A percentile compares a stretch with the other conserved stretches of the same genome.
phyloP scores from a whole-genome alignment of 2,329 filamentous ascomycete genomes.

The Cucurbitaria berberidis region DNA sequence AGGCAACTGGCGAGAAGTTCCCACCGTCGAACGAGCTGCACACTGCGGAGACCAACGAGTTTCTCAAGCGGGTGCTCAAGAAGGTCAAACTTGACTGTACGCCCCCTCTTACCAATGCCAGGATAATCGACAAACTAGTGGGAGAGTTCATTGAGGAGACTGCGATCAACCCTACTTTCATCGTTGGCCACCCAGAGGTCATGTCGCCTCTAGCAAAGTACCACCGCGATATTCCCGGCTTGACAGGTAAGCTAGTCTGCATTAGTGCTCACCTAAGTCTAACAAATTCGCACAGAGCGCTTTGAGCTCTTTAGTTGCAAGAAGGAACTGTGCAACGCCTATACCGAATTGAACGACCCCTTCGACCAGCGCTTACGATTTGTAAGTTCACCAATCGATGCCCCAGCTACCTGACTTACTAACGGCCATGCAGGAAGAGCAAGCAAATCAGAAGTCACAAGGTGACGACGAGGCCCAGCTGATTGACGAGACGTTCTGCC shows the following conservation, averaged over 20 bases:
- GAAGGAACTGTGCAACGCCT: slow-evolving; percentile 96
- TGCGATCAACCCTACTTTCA: slow-evolving; percentile 92
- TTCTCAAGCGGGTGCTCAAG: slow-evolving; percentile 76
- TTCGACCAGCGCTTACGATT: slow-evolving; percentile 81
- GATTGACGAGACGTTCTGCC: slow-evolving; percentile 94
- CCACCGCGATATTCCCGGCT: slow-evolving; percentile 74
- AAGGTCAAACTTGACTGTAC: slow-evolving; percentile 91
- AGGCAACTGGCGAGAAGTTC: slow-evolving; percentile 91
- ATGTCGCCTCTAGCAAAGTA: slow-evolving; percentile 98
- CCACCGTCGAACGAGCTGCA: slow-evolving; percentile 87
- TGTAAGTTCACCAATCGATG: slow-evolving; percentile 61
- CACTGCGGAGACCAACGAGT: slow-evolving; percentile 85
- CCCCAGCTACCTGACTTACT: too few species aligned
- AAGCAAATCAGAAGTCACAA: slow-evolving; percentile 88
- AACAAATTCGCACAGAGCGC: slow-evolving; percentile 72
- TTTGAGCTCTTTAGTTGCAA: slow-evolving; percentile 98
- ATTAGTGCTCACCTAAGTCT: too few species aligned
- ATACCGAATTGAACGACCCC: slow-evolving; percentile 97
- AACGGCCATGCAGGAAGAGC: slow-evolving; percentile 70
- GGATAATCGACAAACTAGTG: slow-evolving; percentile 93
- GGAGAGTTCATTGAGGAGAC: slow-evolving; percentile 95
- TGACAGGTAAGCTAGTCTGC: slow-evolving; percentile 70
- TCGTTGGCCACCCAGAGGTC: slow-evolving; percentile 82
- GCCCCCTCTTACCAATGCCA: slow-evolving; percentile 87
- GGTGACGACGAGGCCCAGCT: slow-evolving; percentile 97